Evolutionary conservation across 148 eudicot genomes (phyloP).

Genomic region (Rheum nobile): DNA sequence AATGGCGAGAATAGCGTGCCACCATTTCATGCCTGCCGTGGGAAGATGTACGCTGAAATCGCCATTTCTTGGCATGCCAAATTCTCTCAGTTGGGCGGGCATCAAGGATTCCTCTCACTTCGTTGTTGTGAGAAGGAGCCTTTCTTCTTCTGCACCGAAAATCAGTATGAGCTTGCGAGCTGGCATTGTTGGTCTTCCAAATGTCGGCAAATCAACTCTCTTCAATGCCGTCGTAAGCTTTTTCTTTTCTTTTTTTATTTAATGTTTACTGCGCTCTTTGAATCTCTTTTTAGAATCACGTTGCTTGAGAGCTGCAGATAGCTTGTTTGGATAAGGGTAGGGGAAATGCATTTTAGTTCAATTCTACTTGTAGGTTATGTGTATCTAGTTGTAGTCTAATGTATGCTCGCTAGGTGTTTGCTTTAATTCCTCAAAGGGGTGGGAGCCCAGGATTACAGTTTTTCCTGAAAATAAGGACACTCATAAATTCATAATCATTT

Average conservation of each 20-base stretch:
- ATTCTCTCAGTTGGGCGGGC: slow-evolving; percentile 11
- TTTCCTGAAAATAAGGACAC: background rate
- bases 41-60: slow-evolving; percentile 35
- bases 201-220: slow-evolving; percentile 97
- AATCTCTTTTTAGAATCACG: background rate
- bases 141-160: slow-evolving; percentile 35
- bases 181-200: slow-evolving; percentile 96
- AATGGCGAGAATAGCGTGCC: slow-evolving; percentile 72
- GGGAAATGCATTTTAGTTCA: background rate
- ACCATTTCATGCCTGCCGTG: slow-evolving; percentile 38
- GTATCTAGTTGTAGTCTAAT: background rate
- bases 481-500: background rate
- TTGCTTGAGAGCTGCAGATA: background rate
- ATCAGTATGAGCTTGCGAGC: slow-evolving; percentile 87
- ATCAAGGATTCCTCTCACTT: slow-evolving; percentile 10
- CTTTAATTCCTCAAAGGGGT: background rate
- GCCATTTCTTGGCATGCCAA: slow-evolving; percentile 20
- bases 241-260: background rate
- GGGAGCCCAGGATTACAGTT: background rate
- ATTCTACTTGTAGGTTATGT: background rate
- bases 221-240: slow-evolving; percentile 90
- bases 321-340: background rate
- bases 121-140: slow-evolving; percentile 21
- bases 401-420: slow-evolving; percentile 19
- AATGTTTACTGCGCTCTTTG: background rate